A percentile compares a stretch with the other conserved stretches of the same genome.
Conservation (phyloP, 148 eudicot genomes). For the Nepenthes mirabilis region DNA sequence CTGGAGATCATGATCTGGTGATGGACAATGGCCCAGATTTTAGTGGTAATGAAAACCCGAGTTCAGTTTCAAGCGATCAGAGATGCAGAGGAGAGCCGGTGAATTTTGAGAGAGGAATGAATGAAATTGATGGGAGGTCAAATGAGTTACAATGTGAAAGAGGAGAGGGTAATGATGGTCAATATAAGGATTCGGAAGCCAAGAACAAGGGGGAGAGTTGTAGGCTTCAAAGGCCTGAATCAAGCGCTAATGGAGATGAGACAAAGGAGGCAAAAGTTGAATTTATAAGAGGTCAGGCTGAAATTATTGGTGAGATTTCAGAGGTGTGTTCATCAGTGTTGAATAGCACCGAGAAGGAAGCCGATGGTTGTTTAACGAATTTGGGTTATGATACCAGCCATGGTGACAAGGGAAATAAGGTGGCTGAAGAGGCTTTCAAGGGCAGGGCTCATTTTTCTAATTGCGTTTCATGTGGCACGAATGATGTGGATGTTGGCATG, state of each 20-base stretch:
- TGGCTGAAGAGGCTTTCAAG: conserved; percentile 12
- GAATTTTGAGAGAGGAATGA: conserved; percentile 6
- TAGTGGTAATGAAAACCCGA: not conserved
- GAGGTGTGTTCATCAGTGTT: not conserved
- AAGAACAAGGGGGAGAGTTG: not conserved
- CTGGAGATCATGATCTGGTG: conserved; percentile 5
- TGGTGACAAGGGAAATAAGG: conserved; percentile 9
- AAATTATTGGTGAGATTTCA: not conserved
- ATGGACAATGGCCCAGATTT: conserved; percentile 5
- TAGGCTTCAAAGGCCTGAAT: not conserved
- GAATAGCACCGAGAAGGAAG: conserved; percentile 3
- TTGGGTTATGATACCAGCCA: conserved; percentile 6
- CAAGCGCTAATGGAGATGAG: not conserved
- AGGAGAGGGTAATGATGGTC: not conserved
- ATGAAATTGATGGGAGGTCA: not conserved
- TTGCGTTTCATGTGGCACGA: not conserved
- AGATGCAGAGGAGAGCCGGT: not conserved
- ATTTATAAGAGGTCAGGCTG: conserved; percentile 9
- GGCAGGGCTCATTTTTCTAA: not conserved
- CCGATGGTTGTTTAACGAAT: not conserved
- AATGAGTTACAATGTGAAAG: conserved; percentile 7
- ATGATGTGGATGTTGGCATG: conserved; percentile 6
- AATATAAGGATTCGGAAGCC: not conserved
- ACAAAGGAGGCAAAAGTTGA: not conserved
- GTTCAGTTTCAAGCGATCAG: not conserved